phyloP scores from a whole-genome alignment of 164 flowering plant genomes.

The Warburgia ugandensis region DNA sequence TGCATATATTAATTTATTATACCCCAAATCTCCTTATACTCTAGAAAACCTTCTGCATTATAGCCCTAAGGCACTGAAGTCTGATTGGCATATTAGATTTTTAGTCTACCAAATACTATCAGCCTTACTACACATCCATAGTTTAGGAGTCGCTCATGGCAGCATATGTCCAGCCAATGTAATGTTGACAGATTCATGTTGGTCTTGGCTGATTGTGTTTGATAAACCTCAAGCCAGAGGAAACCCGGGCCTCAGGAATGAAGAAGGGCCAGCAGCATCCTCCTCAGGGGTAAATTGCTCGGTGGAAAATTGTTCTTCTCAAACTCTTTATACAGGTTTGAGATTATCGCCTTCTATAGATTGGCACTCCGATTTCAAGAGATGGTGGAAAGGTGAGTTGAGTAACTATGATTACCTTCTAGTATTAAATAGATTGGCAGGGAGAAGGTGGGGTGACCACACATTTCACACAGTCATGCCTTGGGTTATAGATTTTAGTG shows the following conservation, averaged over 20 bases:
- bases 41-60: conserved; percentile 67
- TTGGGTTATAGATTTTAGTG: conserved; percentile 94
- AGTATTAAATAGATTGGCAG: conserved; percentile 73
- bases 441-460: conserved; percentile 97
- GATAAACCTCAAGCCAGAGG: conserved; percentile 23
- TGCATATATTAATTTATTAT: conserved; percentile 32
- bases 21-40: conserved; percentile 63
- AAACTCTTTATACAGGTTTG: conserved; percentile 56
- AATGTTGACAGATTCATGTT: conserved; percentile 52
- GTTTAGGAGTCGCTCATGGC: conserved; percentile 70
- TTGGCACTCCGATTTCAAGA: conserved; percentile 59
- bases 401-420: conserved; percentile 94
- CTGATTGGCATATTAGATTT: conserved; percentile 71
- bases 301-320: conserved; percentile 42
- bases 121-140: conserved; percentile 63
- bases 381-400: conserved; percentile 90
- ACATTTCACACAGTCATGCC: conserved; percentile 93
- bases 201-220: conserved; percentile 60
- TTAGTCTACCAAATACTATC: conserved; percentile 80
- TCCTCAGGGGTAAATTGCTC: conserved; percentile 26
- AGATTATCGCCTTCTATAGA: conserved; percentile 45
- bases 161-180: conserved; percentile 59
- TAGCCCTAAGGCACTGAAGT: conserved; percentile 59
- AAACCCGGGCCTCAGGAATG: conserved; percentile 8
- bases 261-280: conserved; percentile 11